phyloP scores from a whole-genome alignment of 768 basidiomycete genomes.

The Pisolithus microcarpus region DNA sequence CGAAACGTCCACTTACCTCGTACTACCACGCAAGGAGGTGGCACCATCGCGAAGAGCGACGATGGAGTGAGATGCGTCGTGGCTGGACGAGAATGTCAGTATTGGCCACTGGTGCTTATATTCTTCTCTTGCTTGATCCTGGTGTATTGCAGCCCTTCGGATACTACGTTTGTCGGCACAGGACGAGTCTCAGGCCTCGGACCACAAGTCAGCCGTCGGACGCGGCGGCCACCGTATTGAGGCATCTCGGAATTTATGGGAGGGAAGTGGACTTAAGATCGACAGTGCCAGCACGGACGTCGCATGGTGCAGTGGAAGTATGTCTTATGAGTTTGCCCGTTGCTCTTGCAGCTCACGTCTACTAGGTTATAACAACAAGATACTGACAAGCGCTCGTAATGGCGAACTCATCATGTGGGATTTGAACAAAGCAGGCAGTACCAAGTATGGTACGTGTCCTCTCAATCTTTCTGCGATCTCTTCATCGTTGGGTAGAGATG shows the following conservation, averaged over 20 bases:
- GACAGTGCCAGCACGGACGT: constrained; percentile 76
- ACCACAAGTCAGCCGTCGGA: constrained; percentile 49
- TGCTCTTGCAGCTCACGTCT: constrained; percentile 2
- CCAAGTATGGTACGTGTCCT: constrained; percentile 57
- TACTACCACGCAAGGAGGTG: constrained; percentile 57
- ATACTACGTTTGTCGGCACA: constrained; percentile 52
- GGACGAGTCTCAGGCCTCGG: constrained; percentile 30
- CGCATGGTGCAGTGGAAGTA: constrained; percentile 70
- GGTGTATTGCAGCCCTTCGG: constrained; percentile 42
- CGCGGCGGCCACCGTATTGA: constrained; percentile 64
- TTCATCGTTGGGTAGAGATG: constrained; percentile 42
- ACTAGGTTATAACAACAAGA: constrained; percentile 64
- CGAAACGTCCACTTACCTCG: constrained; percentile 54
- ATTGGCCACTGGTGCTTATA: not conserved
- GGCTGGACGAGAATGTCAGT: constrained; percentile 71
- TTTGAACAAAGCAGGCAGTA: constrained; percentile 53
- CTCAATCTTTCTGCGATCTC: not conserved
- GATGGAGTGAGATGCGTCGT: constrained; percentile 65
- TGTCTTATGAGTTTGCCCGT: constrained; percentile 17
- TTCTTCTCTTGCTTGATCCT: constrained; percentile 6
- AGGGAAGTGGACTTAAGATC: constrained; percentile 67
- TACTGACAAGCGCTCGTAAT: constrained; percentile 72
- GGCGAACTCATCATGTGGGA: constrained; percentile 85
- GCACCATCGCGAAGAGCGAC: constrained; percentile 58
- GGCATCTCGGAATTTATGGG: constrained; percentile 71